phyloP scores from a whole-genome alignment of 1,284 basidiomycete species.

The Sparassis latifolia region DNA sequence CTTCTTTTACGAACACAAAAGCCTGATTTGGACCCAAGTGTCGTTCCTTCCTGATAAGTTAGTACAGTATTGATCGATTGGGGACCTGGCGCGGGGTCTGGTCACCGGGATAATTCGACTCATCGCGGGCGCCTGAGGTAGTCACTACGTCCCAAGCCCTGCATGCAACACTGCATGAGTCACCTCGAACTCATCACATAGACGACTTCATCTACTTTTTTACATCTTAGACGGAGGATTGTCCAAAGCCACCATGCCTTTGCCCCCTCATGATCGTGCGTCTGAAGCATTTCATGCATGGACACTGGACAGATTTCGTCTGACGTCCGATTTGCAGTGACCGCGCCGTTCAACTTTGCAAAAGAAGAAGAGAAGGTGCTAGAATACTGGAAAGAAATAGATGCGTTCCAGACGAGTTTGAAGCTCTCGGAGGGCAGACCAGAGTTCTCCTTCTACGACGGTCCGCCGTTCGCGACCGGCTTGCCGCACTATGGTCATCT shows the following conservation, averaged over 20 bases:
- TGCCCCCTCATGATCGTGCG: conserved; percentile 69
- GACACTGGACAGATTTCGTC: conserved; percentile 1
- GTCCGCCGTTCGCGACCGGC: conserved; percentile 96
- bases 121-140: too few relatives aligned
- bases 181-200: too few relatives aligned
- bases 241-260: conserved; percentile 43
- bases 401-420: conserved; percentile 94
- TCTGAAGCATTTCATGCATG: conserved; percentile 9
- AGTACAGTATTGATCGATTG: too few relatives aligned
- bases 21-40: too few relatives aligned
- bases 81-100: too few relatives aligned
- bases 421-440: conserved; percentile 89
- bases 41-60: too few relatives aligned
- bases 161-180: too few relatives aligned
- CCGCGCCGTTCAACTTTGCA: conserved; percentile 80
- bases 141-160: too few relatives aligned
- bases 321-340: conserved; percentile 37
- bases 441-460: conserved; percentile 94
- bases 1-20: too few relatives aligned
- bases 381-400: conserved; percentile 92
- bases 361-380: conserved; percentile 93
- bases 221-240: too few relatives aligned
- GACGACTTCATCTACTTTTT: too few relatives aligned
- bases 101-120: too few relatives aligned
- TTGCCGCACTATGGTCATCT: conserved; percentile 95